Conservation (phyloP, 2,329 filamentous ascomycete genomes). For the Talaromyces islandicus region DNA sequence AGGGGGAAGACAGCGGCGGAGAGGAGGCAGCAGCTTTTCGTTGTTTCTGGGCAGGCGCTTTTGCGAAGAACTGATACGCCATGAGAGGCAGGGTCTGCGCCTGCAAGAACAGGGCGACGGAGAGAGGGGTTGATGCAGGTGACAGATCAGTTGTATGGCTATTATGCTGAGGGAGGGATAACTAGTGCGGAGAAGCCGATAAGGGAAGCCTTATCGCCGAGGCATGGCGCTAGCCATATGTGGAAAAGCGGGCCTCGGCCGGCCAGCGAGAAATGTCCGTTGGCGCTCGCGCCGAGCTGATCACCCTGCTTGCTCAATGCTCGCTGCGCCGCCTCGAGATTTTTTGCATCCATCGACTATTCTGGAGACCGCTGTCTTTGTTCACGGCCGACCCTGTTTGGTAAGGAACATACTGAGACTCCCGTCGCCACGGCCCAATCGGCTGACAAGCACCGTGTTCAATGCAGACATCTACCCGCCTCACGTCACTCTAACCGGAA, state of each 20-base stretch:
- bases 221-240: background rate
- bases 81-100: slow-evolving; percentile 14
- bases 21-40: slow-evolving; percentile 19
- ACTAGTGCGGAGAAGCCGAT: background rate
- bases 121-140: background rate
- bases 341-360: background rate
- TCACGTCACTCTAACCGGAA: background rate
- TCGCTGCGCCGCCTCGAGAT: background rate
- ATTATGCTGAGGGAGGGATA: background rate
- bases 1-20: slow-evolving; percentile 16
- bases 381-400: background rate
- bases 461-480: background rate
- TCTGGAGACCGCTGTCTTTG: background rate
- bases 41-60: slow-evolving; percentile 24
- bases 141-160: background rate
- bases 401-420: background rate
- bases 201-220: background rate
- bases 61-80: slow-evolving; percentile 34
- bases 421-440: background rate
- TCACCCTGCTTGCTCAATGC: background rate
- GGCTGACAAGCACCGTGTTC: background rate
- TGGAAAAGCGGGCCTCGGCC: background rate
- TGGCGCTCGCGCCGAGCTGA: background rate
- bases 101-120: background rate
- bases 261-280: background rate